These are phyloP conservation scores for Luffa acutangula DNA, from an alignment of 306 rosid genomes.

Conservation along the genomic window DNA sequence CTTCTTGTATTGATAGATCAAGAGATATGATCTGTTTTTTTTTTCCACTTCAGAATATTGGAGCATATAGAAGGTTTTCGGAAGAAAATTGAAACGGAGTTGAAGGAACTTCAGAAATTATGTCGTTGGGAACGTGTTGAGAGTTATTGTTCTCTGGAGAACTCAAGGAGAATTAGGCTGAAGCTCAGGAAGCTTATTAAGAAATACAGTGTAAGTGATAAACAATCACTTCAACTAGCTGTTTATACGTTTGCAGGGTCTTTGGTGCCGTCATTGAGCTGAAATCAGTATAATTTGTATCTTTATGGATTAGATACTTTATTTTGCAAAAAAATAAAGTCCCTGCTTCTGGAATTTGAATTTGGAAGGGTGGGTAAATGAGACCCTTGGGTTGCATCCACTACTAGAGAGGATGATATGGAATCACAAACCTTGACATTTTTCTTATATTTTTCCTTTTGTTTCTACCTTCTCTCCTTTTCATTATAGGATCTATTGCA, in stretches of 20 bases:
- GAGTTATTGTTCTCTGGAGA: slow-evolving; percentile 42
- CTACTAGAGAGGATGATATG: not conserved
- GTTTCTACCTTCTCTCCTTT: slow-evolving; percentile 11
- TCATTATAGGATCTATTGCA: slow-evolving; percentile 61
- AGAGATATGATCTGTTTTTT: not conserved
- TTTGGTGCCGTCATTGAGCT: not conserved
- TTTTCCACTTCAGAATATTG: slow-evolving; percentile 35
- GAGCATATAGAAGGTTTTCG: slow-evolving; percentile 44
- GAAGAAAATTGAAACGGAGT: slow-evolving; percentile 43
- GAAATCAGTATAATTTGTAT: not conserved
- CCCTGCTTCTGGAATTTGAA: not conserved
- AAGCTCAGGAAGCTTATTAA: slow-evolving; percentile 73
- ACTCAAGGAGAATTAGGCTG: slow-evolving; percentile 49
- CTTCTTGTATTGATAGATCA: not conserved
- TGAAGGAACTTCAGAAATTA: slow-evolving; percentile 48
- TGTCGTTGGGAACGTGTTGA: slow-evolving; percentile 63
- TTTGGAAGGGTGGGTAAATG: not conserved
- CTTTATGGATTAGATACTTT: not conserved
- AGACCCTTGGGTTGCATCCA: not conserved
- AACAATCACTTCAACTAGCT: not conserved
- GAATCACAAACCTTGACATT: not conserved
- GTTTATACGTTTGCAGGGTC: not conserved
- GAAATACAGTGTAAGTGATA: slow-evolving; percentile 61
- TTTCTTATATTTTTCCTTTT: not conserved
- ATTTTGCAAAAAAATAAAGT: too few species aligned